These are phyloP conservation scores for Phytophthora sansomeana DNA, from an alignment of 352 stramenopile species.

Conservation along the genomic window DNA sequence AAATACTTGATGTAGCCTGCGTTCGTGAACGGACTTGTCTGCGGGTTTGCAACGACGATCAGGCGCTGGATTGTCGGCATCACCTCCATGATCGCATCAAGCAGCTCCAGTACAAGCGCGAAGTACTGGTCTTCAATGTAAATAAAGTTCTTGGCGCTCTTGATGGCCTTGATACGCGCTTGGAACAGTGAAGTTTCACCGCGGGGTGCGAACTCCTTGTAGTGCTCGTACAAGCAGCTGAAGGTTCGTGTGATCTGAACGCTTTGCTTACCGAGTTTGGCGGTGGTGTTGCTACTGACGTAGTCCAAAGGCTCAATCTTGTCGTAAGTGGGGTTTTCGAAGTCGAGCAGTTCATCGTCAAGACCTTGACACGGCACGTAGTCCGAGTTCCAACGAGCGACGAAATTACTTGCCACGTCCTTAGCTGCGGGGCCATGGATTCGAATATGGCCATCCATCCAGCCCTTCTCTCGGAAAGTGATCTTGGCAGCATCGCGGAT, in stretches of 20 bases:
- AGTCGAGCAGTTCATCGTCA: conserved; percentile 48
- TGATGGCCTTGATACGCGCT: conserved; percentile 45
- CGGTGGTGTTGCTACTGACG: conserved; percentile 9
- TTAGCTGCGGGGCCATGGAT: conserved; percentile 51
- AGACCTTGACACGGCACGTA: conserved; percentile 29
- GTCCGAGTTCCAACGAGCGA: conserved; percentile 57
- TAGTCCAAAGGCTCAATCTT: conserved; percentile 12
- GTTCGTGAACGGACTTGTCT: conserved; percentile 30
- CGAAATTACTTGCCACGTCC: conserved; percentile 62
- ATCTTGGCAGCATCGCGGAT: conserved; percentile 43
- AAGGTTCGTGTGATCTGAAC: conserved; percentile 58
- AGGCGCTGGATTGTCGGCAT: conserved; percentile 53
- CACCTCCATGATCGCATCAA: conserved; percentile 51
- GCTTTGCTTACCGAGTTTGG: conserved; percentile 27
- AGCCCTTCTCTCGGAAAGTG: conserved; percentile 50
- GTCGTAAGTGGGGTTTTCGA: conserved; percentile 48
- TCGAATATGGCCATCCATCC: conserved; percentile 57
- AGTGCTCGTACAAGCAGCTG: conserved; percentile 55
- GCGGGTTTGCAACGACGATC: conserved; percentile 50
- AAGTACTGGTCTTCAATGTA: conserved; percentile 31
- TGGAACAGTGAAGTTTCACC: conserved; percentile 55
- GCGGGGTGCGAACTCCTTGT: conserved; percentile 54
- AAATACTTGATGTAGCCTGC: conserved; percentile 55
- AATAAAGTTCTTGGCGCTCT: conserved; percentile 46
- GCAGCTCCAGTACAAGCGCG: conserved; percentile 43